Conservation (phyloP, 257 asterid genomes). For the Primulina eburnea region DNA sequence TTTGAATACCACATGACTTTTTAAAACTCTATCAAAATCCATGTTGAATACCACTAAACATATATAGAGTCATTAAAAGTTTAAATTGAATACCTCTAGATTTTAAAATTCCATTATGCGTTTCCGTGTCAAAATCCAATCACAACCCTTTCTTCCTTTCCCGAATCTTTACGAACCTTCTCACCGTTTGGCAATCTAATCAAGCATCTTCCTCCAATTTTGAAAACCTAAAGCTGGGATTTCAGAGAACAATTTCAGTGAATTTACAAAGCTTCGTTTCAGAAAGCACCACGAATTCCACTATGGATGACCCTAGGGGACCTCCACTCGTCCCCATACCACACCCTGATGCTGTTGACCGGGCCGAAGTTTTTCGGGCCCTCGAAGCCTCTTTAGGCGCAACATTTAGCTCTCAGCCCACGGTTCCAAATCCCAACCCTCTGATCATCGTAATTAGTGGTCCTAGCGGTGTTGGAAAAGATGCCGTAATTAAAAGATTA, state of each 20-base stretch:
- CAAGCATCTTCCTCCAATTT: slow-evolving; percentile 27
- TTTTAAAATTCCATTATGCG: too few species aligned
- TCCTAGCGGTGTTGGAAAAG: slow-evolving; percentile 97
- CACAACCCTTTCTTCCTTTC: slow-evolving; percentile 38
- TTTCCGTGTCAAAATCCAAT: slow-evolving; percentile 41
- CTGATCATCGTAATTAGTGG: slow-evolving; percentile 83
- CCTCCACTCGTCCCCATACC: slow-evolving; percentile 54
- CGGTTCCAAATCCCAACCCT: slow-evolving; percentile 66
- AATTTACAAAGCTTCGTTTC: slow-evolving; percentile 35
- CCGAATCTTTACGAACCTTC: slow-evolving; percentile 35
- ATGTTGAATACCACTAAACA: too few species aligned
- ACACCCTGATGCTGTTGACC: slow-evolving; percentile 44
- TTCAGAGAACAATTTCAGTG: slow-evolving; percentile 29
- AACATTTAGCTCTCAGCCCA: slow-evolving; percentile 62
- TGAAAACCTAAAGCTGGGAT: slow-evolving; percentile 32
- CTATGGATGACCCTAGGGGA: slow-evolving; percentile 54
- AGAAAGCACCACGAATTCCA: slow-evolving; percentile 29
- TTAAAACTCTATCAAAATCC: too few species aligned
- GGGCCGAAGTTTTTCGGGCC: slow-evolving; percentile 65
- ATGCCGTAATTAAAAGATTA: slow-evolving; percentile 72
- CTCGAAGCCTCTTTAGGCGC: slow-evolving; percentile 80
- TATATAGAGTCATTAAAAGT: too few species aligned
- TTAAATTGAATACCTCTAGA: too few species aligned
- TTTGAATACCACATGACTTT: too few species aligned
- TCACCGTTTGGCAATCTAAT: slow-evolving; percentile 29